These are phyloP conservation scores for Malus domestica DNA, from an alignment of 306 rosid species.

Conservation along the genomic window ASM211411v1 NC_041791.1:8039501-8040000, in stretches of 20 bases:
- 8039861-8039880: conserved; percentile 45
- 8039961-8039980: background rate
- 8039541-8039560: no score
- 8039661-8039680: background rate
- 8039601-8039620: no score
- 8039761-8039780: conserved; percentile 81
- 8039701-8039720: background rate
- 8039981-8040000: background rate
- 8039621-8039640: no score
- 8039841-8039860: conserved; percentile 53
- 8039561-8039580: no score
- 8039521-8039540: no score
- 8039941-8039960: conserved; percentile 1
- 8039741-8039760: background rate
- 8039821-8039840: conserved; percentile 64
- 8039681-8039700: background rate
- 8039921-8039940: background rate
- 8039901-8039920: background rate
- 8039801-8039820: conserved; percentile 55
- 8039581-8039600: no score
- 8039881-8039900: conserved; percentile 27
- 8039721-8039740: background rate
- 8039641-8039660: no score
- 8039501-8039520: no score
- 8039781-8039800: conserved; percentile 94